Percentiles rank a stretch among this genome's conserved stretches.
phyloP scores from a whole-genome alignment of 2,329 filamentous ascomycete genomes.

The Chaetothyriales sp. region DNA sequence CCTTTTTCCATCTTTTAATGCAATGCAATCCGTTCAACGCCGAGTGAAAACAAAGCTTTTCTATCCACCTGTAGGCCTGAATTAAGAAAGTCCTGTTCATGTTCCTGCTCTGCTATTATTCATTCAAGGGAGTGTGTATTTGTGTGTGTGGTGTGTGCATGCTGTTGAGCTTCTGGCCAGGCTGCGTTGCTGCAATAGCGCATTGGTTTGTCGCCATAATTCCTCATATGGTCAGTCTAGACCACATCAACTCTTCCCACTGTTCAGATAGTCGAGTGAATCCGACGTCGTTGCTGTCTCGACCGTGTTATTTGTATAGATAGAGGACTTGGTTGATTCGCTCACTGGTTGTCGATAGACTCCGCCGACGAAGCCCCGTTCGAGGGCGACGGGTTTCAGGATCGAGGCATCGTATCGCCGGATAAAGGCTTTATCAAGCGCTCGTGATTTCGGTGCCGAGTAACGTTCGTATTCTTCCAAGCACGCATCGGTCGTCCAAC shows the following conservation, averaged over 20 bases:
- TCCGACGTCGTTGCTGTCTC: conserved; percentile 10
- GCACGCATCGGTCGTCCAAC: conserved; percentile 48
- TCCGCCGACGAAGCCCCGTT: conserved; percentile 16
- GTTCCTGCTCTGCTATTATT: background rate
- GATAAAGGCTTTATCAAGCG: conserved; percentile 18
- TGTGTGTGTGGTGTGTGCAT: no score
- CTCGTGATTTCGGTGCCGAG: conserved; percentile 35
- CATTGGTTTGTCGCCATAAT: background rate
- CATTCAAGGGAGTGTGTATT: no score
- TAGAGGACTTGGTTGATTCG: conserved; percentile 10
- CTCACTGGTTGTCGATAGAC: conserved; percentile 12
- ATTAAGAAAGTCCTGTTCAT: background rate
- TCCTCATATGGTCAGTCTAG: no score
- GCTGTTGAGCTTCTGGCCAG: background rate
- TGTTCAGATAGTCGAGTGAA: conserved; percentile 1
- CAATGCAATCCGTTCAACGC: background rate
- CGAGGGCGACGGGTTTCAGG: conserved; percentile 15
- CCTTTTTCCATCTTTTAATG: background rate
- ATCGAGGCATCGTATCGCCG: conserved; percentile 11
- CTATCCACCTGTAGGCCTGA: background rate
- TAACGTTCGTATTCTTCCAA: conserved; percentile 60
- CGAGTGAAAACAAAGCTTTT: background rate
- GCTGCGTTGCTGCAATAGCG: background rate
- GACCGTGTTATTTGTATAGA: conserved; percentile 17
- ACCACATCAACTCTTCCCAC: background rate